Conservation (phyloP, 2,329 filamentous ascomycete species). For the Exophiala sp. region DNA sequence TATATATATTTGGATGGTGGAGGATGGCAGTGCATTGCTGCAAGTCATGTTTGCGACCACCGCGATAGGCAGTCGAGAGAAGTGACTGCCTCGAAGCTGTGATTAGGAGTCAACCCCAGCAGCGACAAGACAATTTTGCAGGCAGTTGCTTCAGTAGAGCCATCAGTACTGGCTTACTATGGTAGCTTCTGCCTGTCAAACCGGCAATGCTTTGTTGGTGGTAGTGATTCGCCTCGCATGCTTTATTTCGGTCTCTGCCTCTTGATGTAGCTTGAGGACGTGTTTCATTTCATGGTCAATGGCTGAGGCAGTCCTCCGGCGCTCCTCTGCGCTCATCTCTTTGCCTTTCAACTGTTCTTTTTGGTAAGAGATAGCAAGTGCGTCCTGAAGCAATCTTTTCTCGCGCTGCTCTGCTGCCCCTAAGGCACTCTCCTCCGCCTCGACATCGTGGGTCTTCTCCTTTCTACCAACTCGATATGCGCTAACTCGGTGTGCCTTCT, state of each 20-base stretch:
- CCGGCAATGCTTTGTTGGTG: constrained; percentile 11
- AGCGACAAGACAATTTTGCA: too few species aligned
- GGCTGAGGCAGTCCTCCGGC: constrained; percentile 5
- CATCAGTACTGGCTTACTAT: too few species aligned
- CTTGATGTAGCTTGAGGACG: constrained; percentile 14
- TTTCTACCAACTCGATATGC: constrained; percentile 9
- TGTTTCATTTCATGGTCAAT: constrained; percentile 20
- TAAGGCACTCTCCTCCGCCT: constrained; percentile 5
- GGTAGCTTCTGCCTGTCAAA: too few species aligned
- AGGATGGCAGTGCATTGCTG: too few species aligned
- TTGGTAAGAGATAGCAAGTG: constrained; percentile 6
- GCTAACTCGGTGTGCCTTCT: constrained; percentile 10
- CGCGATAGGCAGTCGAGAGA: too few species aligned
- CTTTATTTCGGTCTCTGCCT: constrained; percentile 17
- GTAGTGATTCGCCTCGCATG: constrained; percentile 12
- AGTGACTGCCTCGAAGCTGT: too few species aligned
- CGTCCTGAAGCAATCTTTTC: constrained; percentile 16
- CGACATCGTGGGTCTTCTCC: constrained; percentile 10
- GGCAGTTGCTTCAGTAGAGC: too few species aligned
- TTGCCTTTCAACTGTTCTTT: constrained; percentile 13
- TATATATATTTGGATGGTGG: too few species aligned
- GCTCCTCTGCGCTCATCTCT: constrained; percentile 10
- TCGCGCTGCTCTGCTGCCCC: constrained; percentile 13
- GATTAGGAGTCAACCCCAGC: too few species aligned
- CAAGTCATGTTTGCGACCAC: too few species aligned